Conservation (phyloP, 225 moss, liverwort and hornwort genomes). For the Lunularia cruciata region DNA sequence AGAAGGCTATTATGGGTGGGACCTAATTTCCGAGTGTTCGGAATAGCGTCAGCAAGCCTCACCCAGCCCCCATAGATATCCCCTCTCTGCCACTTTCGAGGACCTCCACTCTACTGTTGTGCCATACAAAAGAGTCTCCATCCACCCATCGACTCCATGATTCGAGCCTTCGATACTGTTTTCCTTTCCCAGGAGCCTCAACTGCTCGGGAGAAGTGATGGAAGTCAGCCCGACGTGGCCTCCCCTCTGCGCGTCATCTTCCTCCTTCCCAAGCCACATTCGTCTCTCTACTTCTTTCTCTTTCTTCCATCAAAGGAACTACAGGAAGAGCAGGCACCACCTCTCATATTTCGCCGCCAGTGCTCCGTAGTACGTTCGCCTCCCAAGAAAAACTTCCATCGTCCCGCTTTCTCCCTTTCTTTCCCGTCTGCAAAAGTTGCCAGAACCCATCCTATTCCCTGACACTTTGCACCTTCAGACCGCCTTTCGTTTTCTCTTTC, state of each 20-base stretch:
- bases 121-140: not conserved
- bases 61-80: slow-evolving; percentile 7
- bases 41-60: slow-evolving; percentile 5
- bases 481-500: slow-evolving; percentile 5
- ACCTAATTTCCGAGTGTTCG: not conserved
- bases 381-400: not conserved
- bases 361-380: not conserved
- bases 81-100: not conserved
- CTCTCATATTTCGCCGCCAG: not conserved
- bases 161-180: slow-evolving; percentile 15
- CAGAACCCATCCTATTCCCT: slow-evolving; percentile 8
- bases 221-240: slow-evolving; percentile 22
- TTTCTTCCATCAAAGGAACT: no score
- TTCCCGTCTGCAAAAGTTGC: not conserved
- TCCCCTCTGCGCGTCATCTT: not conserved
- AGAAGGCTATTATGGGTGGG: slow-evolving; percentile 6
- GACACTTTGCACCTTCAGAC: not conserved
- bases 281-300: not conserved
- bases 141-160: not conserved
- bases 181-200: not conserved
- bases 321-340: not conserved
- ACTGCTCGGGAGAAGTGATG: slow-evolving; percentile 8
- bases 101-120: slow-evolving; percentile 2
- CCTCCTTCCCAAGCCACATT: not conserved
- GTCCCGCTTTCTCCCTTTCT: not conserved